phyloP scores from a whole-genome alignment of 2,329 filamentous ascomycete species.

The Hymenoscyphus albidus region DNA sequence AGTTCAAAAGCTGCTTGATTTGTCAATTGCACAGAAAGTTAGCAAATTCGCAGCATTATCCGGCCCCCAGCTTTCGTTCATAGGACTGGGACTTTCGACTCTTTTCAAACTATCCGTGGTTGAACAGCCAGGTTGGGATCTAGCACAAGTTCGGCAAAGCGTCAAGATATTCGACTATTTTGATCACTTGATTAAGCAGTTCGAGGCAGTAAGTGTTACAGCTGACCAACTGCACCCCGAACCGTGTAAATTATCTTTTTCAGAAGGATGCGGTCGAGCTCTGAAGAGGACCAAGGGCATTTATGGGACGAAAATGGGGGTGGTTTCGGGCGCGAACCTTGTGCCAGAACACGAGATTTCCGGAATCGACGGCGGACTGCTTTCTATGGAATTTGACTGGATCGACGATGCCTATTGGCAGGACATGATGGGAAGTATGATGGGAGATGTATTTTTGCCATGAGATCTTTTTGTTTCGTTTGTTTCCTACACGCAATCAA shows the following conservation, averaged over 20 bases:
- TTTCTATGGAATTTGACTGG: slow-evolving; percentile 12
- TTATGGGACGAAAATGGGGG: slow-evolving; percentile 12
- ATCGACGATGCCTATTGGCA: slow-evolving; percentile 19
- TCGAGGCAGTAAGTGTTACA: slow-evolving; percentile 16
- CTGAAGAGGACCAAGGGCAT: slow-evolving; percentile 8
- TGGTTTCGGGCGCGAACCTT: not conserved
- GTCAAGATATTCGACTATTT: slow-evolving; percentile 31
- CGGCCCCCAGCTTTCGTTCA: slow-evolving; percentile 29
- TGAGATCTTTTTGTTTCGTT: not conserved
- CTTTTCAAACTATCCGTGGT: slow-evolving; percentile 39
- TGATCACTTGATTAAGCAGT: slow-evolving; percentile 17
- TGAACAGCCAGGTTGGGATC: slow-evolving; percentile 39
- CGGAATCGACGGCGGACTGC: slow-evolving; percentile 6
- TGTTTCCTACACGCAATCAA: not conserved
- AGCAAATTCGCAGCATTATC: slow-evolving; percentile 10
- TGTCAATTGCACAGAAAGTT: slow-evolving; percentile 13
- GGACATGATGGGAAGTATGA: slow-evolving; percentile 12
- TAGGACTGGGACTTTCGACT: slow-evolving; percentile 36
- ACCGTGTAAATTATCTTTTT: slow-evolving; percentile 14
- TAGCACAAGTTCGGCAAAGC: slow-evolving; percentile 35
- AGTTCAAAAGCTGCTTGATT: slow-evolving; percentile 16
- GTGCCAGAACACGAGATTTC: slow-evolving; percentile 5
- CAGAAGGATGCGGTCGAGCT: slow-evolving; percentile 15
- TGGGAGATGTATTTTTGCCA: slow-evolving; percentile 5
- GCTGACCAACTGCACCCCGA: slow-evolving; percentile 18